These are phyloP conservation scores for Sporothrix dimorphospora DNA, from an alignment of 2,329 filamentous ascomycete species.

Conservation along the genomic window DNA sequence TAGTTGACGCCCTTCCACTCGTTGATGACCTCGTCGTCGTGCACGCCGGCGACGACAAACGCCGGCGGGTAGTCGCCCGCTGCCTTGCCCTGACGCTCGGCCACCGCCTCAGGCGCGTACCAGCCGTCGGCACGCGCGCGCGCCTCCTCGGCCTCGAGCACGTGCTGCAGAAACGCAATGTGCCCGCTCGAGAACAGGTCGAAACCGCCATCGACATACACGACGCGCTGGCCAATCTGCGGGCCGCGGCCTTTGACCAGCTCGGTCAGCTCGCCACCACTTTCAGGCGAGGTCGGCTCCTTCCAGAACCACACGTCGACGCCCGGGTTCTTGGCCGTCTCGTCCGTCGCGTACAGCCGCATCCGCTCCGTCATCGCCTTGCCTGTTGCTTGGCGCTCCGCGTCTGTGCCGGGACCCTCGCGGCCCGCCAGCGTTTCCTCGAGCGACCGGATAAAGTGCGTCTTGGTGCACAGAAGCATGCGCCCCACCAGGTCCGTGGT, in stretches of 20 bases:
- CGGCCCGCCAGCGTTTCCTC: constrained; percentile 67
- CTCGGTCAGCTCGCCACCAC: constrained; percentile 40
- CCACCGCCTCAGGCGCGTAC: constrained; percentile 67
- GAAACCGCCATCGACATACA: constrained; percentile 96
- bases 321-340: constrained; percentile 75
- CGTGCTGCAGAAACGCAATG: constrained; percentile 87
- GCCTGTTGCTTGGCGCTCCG: constrained; percentile 66
- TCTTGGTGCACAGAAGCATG: constrained; percentile 95
- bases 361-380: constrained; percentile 76
- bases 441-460: constrained; percentile 87
- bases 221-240: constrained; percentile 76
- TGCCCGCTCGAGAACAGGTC: constrained; percentile 96
- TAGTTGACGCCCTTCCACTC: constrained; percentile 97
- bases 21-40: constrained; percentile 95
- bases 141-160: constrained; percentile 72
- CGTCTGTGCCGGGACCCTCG: constrained; percentile 71
- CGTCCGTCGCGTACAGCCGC: constrained; percentile 83
- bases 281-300: constrained; percentile 2
- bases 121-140: constrained; percentile 70
- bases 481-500: constrained; percentile 97
- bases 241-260: constrained; percentile 74
- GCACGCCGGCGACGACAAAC: constrained; percentile 90
- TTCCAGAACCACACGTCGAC: constrained; percentile 86
- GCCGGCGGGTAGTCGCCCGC: constrained; percentile 78
- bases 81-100: constrained; percentile 62